Evolutionary conservation across 805 yeast species (phyloP), one percentile per base, ranked within the genome.

Genomic region (Yarrowia sp.): DNA sequence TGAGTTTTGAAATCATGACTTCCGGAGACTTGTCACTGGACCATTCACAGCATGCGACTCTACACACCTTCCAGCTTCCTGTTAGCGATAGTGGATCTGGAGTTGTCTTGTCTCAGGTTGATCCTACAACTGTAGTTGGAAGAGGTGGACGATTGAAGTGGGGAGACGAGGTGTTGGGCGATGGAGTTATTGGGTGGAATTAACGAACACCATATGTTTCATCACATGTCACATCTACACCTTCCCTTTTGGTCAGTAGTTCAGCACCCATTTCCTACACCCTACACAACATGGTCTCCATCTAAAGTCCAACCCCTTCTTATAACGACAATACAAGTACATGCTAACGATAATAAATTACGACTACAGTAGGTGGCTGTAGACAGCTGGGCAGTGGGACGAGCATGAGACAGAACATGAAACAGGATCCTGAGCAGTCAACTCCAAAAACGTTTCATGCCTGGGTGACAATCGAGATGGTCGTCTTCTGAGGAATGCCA

Each of bases 181-280:
- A 61, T n/a, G 66, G 66, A 20, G 66, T 61, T 9, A 61, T 61
- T 30, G 66, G 66, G 1, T 61, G 66, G 66, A 61, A 61, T 14
- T 61, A 38, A 46, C 17, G 34, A 15, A 3, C 4, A 9, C 13
- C 34, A 24, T 24, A 2, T 24, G 30, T 7, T 7, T 24, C 30
- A 24, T n/a, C n/a, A n/a, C n/a, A n/a, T n/a, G n/a, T n/a, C n/a
- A 24, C 30, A 24, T 24, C 30, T 5, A 24, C 30, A 24, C 30
- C 30, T 24, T 24, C 30, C 30, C 6, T 7, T 24, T 24, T 24
- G n/a, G n/a, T n/a, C n/a, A n/a, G n/a, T n/a, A n/a, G n/a, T n/a
- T n/a, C n/a, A n/a, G n/a, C n/a, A n/a, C n/a, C n/a, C n/a, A n/a
- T 7, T 7, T 24, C 30, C 30, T 24, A 24, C 30, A 24, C 30